Base-by-base conservation (phyloP, 441 rosid species). In the Euphorbia corollata region DNA sequence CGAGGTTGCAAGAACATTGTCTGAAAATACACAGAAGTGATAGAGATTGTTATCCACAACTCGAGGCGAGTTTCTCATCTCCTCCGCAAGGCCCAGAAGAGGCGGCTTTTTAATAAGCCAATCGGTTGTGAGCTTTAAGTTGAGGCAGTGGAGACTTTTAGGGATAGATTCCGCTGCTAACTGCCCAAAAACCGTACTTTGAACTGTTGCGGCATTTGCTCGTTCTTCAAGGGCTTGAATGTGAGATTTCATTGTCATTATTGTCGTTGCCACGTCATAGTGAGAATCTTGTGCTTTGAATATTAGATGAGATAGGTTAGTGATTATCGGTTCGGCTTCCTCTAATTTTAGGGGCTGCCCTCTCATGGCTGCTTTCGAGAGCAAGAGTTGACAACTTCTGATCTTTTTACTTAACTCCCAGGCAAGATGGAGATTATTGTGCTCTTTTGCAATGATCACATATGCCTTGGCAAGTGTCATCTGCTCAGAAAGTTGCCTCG, bases 381-480 rank as follows among this genome's bases (percentile, higher is more conserved):
- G 97, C 72, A 91, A 75, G 68, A 91, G 88, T 75, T 94, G 97
- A 77, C 96, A 87, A 67, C 77, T 87, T 51, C 86, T 83, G 71
- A 91, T 89, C 80, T 78, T 85, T 48, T 89, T 84, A 80, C 96
- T 89, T 79, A 89, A 79, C 74, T 84, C 86, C 97, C 99, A 94
- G 43, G 97, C 96, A 61, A 91, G 87, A 68, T 88, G 85, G 70
- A 86, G 91, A 70, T 89, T 91, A 56, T 84, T 86, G 76, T 89
- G 96, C 83, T 91, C 97, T 80, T 94, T 91, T 50, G 99, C 97
- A 61, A 94, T 86, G 65, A 94, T 75, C 71, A 94, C 90, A 77
- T 87, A 94, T n/a, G 97, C 96, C 78, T 94, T 94, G 72, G 96
- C 99, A 67, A 94, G 92, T 71, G 84, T 84, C 85, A 91, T 86